Conservation (phyloP, 23 red algal species). For the Gracilariopsis chorda region DNA sequence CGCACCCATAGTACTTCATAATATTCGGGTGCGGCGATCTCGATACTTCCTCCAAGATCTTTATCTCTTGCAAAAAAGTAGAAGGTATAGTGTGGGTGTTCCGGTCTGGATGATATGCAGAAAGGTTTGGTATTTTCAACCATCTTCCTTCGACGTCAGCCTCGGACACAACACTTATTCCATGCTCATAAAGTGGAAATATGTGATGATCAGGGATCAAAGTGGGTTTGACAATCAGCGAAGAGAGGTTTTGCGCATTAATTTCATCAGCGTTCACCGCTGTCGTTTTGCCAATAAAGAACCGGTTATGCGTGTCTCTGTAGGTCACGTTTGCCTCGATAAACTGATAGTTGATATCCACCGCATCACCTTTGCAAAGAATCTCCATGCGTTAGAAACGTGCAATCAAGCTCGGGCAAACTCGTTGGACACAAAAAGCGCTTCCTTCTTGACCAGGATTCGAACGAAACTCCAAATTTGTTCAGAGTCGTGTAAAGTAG, state of each 20-base stretch:
- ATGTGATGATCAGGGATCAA: slow-evolving; percentile 8
- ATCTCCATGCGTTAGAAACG: slow-evolving; percentile 1
- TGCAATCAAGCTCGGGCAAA: background rate
- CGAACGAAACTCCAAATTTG: background rate
- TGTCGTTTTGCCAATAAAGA: background rate
- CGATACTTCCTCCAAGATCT: slow-evolving; percentile 9
- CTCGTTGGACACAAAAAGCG: background rate
- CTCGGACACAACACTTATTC: background rate
- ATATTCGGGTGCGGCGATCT: slow-evolving; percentile 16
- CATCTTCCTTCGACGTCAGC: background rate
- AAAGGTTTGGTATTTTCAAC: background rate
- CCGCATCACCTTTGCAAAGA: background rate
- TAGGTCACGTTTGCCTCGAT: background rate
- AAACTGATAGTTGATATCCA: background rate
- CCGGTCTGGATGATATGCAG: background rate
- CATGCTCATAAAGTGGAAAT: background rate
- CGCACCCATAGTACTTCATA: slow-evolving; percentile 15
- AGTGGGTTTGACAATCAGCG: background rate
- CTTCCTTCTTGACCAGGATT: background rate
- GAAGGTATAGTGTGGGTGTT: background rate
- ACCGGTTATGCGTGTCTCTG: background rate
- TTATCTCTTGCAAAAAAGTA: background rate
- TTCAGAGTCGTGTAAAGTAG: background rate
- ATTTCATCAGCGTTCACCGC: background rate
- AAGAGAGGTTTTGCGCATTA: background rate